Conservation (phyloP, 441 rosid species). For the Syzygium syzygioides region DNA sequence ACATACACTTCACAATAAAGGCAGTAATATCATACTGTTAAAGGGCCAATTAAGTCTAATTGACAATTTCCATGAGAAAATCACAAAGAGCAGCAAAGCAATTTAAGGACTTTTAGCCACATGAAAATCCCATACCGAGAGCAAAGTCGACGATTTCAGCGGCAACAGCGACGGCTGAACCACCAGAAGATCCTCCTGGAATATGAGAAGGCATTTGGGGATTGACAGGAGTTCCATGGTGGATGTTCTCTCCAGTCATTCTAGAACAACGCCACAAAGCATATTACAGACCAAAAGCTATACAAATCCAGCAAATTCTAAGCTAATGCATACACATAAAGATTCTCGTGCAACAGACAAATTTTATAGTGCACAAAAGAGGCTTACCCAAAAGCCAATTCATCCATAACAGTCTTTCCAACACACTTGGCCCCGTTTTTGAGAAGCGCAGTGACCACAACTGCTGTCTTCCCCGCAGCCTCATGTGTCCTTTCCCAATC, state of each 20-base stretch:
- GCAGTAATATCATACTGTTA: background rate
- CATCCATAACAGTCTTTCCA: constrained; percentile 84
- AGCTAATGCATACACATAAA: background rate
- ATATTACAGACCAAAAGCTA: background rate
- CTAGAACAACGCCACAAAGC: constrained; percentile 20
- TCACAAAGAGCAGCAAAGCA: background rate
- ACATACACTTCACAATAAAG: background rate
- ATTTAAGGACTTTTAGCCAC: background rate
- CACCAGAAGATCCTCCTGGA: constrained; percentile 95
- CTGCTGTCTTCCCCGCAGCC: constrained; percentile 69
- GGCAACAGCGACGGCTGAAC: constrained; percentile 91
- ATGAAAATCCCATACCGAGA: constrained; percentile 44
- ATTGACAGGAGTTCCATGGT: constrained; percentile 81
- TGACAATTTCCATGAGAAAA: background rate
- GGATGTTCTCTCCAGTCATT: constrained; percentile 70
- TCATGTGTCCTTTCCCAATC: constrained; percentile 78
- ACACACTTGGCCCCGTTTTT: constrained; percentile 89
- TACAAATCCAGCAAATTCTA: background rate
- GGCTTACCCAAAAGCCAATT: constrained; percentile 72
- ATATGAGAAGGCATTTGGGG: constrained; percentile 54
- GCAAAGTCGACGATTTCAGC: constrained; percentile 86
- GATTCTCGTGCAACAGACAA: background rate
- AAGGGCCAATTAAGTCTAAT: background rate
- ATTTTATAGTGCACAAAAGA: background rate
- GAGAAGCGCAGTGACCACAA: constrained; percentile 57